Conservation (phyloP, 495 filamentous ascomycete genomes). For the Umbilicaria muhlenbergii region DNA sequence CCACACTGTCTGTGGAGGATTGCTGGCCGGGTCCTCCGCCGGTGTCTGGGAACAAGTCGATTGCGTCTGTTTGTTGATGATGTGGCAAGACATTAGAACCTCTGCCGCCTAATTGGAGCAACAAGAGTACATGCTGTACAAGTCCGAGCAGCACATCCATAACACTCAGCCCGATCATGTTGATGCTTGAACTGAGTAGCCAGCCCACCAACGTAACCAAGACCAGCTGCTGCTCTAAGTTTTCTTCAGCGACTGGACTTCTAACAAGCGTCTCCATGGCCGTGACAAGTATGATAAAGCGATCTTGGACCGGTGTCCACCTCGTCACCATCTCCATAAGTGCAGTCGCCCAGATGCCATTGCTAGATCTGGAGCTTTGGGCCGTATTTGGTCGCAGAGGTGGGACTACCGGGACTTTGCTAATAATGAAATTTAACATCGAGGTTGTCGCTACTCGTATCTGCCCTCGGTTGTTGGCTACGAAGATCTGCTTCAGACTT, state of each 20-base stretch:
- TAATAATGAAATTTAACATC: slow-evolving; percentile 54
- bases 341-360: slow-evolving; percentile 59
- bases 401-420: slow-evolving; percentile 23
- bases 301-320: slow-evolving; percentile 84
- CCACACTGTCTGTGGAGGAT: slow-evolving; percentile 6
- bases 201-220: slow-evolving; percentile 60
- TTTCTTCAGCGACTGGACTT: slow-evolving; percentile 46
- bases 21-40: slow-evolving; percentile 1
- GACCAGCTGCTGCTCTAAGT: slow-evolving; percentile 52
- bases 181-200: slow-evolving; percentile 72
- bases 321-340: slow-evolving; percentile 60
- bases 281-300: slow-evolving; percentile 70
- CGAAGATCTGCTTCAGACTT: slow-evolving; percentile 65
- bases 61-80: slow-evolving; percentile 16
- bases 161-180: slow-evolving; percentile 83
- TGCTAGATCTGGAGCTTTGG: slow-evolving; percentile 17
- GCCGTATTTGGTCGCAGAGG: slow-evolving; percentile 13
- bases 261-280: slow-evolving; percentile 57
- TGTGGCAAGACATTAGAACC: slow-evolving; percentile 15
- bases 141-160: slow-evolving; percentile 81
- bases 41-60: slow-evolving; percentile 13
- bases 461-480: slow-evolving; percentile 58
- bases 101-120: slow-evolving; percentile 47
- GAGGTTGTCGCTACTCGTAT: slow-evolving; percentile 56
- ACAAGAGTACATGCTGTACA: slow-evolving; percentile 57